Base-by-base conservation (phyloP, 2,329 filamentous ascomycete species). In the Lasiodiplodia citricola region DNA sequence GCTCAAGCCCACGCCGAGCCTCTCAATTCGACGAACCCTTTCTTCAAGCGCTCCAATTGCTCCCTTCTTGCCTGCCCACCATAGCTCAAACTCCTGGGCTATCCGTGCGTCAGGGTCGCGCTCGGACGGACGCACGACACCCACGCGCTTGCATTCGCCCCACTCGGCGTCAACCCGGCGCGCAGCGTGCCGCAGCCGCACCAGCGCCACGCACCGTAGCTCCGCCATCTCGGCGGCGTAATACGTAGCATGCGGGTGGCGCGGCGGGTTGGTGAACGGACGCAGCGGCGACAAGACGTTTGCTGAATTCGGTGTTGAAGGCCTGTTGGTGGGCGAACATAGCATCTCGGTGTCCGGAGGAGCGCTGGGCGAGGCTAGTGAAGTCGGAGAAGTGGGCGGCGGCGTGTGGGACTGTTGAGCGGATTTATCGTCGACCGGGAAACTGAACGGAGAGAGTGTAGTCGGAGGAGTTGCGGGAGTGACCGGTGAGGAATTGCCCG, bases 141-240 rank as follows among this genome's bases (percentile, higher is more conserved):
- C 66, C 51, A 64, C 28, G 16, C 58, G 57, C 52, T 65, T 68
- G 52, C 58, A 68, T 57, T 79, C 76, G 52, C 71, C 69, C 76
- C 75, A 80, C 69, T 77, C 77, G 3, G 70, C 73, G 55, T 79
- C 77, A 23, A 81, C 75, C 57, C 77, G 75, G 72, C 74, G 76
- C 25, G 72, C 71, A 50, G 74, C 70, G 68, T 84, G 83, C 41
- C 80, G 80, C 67, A 85, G 79, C 65, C 82, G 81, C 3, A 80
- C 77, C 38, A 83, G 73, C n/a, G 78, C 75, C 67, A 79, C 77
- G 41, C 76, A 76, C 68, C 79, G 79, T 50, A 83, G 71, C 57
- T 82, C 77, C 21, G 77, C 77, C 44, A 80, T 72, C 72, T 80
- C 77, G 3, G 74, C 73, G n/a, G 71, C 71, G 56, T 77, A 78